phyloP scores from a whole-genome alignment of 306 rosid genomes.

The Coriaria nepalensis region DNA sequence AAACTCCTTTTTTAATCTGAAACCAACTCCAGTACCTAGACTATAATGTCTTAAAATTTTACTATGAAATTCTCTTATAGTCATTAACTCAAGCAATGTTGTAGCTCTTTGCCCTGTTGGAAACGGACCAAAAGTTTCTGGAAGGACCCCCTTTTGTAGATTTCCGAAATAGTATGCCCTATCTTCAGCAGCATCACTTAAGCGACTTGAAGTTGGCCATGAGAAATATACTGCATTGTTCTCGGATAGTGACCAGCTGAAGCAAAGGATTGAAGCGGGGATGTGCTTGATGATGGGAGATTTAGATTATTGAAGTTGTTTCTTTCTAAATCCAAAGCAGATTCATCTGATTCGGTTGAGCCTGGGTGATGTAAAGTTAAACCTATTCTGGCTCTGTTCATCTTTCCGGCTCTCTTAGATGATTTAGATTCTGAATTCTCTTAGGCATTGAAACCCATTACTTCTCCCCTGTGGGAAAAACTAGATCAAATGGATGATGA shows the following conservation, averaged over 20 bases:
- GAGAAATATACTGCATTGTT: slow-evolving; percentile 89
- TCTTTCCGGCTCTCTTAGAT: slow-evolving; percentile 57
- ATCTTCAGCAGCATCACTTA: slow-evolving; percentile 80
- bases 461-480: background rate
- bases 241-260: slow-evolving; percentile 78
- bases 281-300: slow-evolving; percentile 53
- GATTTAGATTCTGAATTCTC: slow-evolving; percentile 7
- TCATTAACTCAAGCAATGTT: slow-evolving; percentile 95
- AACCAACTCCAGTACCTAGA: slow-evolving; percentile 96
- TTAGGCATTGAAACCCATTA: slow-evolving; percentile 8
- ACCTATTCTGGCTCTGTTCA: slow-evolving; percentile 53
- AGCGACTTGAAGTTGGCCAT: slow-evolving; percentile 88
- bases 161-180: slow-evolving; percentile 86
- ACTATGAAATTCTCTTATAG: slow-evolving; percentile 98
- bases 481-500: background rate
- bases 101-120: slow-evolving; percentile 95
- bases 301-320: slow-evolving; percentile 45
- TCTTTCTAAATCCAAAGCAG: slow-evolving; percentile 72
- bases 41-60: slow-evolving; percentile 78
- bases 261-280: slow-evolving; percentile 68
- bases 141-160: slow-evolving; percentile 91
- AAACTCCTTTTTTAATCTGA: slow-evolving; percentile 75
- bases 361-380: slow-evolving; percentile 59
- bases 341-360: slow-evolving; percentile 80
- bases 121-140: slow-evolving; percentile 74